A percentile compares a stretch with the other conserved stretches of the same genome.
phyloP scores from a whole-genome alignment of 768 basidiomycete genomes.

The Auricularia heimuer region DNA sequence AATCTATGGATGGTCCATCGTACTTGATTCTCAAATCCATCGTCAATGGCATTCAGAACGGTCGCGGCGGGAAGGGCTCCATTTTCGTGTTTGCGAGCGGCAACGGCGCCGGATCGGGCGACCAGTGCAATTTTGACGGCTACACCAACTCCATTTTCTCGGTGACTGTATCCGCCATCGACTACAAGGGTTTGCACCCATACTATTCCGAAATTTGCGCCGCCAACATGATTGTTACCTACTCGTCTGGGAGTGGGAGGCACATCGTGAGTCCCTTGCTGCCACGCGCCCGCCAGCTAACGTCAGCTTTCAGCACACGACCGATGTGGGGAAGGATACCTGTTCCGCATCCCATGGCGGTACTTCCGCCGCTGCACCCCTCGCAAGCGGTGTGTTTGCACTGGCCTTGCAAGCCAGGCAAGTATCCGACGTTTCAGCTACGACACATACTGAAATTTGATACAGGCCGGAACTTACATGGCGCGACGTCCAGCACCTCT shows the following conservation, averaged over 20 bases:
- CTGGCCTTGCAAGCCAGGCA: constrained; percentile 82
- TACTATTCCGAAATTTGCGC: constrained; percentile 97
- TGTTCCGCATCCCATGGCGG: constrained; percentile 86
- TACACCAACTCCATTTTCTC: constrained; percentile 98
- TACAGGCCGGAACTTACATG: constrained; percentile 85
- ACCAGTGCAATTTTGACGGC: constrained; percentile 99
- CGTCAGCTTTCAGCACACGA: constrained; percentile 62
- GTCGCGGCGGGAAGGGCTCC: constrained; percentile 81
- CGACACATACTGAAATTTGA: constrained; percentile 6
- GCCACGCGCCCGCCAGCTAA: not conserved
- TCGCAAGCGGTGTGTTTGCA: constrained; percentile 89
- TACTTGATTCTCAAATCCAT: constrained; percentile 90
- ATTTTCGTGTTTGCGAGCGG: constrained; percentile 97
- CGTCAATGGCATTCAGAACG: constrained; percentile 85
- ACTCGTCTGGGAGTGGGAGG: constrained; percentile 88
- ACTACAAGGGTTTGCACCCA: constrained; percentile 87
- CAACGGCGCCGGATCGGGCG: constrained; percentile 82
- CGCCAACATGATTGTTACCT: constrained; percentile 93
- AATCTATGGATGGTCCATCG: constrained; percentile 87
- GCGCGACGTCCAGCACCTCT: constrained; percentile 92
- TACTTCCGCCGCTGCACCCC: constrained; percentile 95
- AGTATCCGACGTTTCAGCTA: constrained; percentile 12
- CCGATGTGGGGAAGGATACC: constrained; percentile 76
- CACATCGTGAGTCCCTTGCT: constrained; percentile 61
- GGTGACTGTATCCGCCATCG: constrained; percentile 91